These are phyloP conservation scores for Nevesoporus exiguus DNA, from an alignment of 768 basidiomycete genomes.

Conservation along the genomic window DNA sequence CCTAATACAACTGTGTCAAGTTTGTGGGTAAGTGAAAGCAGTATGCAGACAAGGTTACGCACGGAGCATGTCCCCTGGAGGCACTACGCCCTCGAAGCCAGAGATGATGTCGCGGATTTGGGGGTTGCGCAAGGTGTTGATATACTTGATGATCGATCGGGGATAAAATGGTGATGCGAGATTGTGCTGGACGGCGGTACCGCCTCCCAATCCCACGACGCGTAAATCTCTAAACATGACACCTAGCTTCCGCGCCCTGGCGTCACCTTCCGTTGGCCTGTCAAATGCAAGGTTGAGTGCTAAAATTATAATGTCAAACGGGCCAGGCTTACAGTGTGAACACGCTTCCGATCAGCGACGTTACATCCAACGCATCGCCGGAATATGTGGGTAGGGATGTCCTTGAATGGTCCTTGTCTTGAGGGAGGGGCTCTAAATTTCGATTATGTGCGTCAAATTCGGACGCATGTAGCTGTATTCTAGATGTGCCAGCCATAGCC, in stretches of 20 bases:
- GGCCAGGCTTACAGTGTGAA: no score
- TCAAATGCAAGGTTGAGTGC: no score
- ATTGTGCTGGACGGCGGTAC: conserved; percentile 53
- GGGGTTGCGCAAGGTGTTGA: conserved; percentile 54
- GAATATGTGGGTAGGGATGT: no score
- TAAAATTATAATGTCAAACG: no score
- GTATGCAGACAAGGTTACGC: no score
- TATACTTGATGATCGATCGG: conserved; percentile 36
- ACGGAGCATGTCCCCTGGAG: conserved; percentile 70
- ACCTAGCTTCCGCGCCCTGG: conserved; percentile 53
- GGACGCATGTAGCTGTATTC: no score
- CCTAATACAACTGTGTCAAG: conserved; percentile 87
- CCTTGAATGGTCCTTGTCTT: no score
- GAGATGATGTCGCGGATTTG: conserved; percentile 52
- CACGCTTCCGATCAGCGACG: not conserved
- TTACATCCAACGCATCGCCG: no score
- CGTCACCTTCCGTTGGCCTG: conserved; percentile 48
- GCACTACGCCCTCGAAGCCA: conserved; percentile 54
- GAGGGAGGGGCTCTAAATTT: no score
- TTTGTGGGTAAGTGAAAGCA: no score
- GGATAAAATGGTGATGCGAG: conserved; percentile 65
- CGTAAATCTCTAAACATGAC: conserved; percentile 56
- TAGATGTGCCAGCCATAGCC: no score
- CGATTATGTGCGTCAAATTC: no score
- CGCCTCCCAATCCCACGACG: conserved; percentile 57